Percentiles rank a stretch among this genome's conserved stretches.
These are phyloP conservation scores for Biscogniauxia sp. DNA, from an alignment of 2,329 filamentous ascomycete species.

Conservation along the genomic window DNA sequence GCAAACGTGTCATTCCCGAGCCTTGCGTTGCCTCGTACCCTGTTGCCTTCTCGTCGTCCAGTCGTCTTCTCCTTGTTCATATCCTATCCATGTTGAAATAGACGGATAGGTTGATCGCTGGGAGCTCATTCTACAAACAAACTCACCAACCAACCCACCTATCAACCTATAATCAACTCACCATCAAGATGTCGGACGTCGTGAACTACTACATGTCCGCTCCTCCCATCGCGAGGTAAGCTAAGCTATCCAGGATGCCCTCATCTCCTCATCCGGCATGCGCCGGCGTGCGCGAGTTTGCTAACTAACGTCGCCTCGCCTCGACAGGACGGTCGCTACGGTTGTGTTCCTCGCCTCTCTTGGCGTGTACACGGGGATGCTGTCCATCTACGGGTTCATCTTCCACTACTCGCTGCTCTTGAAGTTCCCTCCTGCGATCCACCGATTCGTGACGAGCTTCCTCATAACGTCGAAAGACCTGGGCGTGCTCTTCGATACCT, in stretches of 20 bases:
- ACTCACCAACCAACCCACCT: too few relatives aligned
- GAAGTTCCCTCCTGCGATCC: conserved; percentile 48
- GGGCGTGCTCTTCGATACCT: conserved; percentile 68
- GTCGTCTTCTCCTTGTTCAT: neutral
- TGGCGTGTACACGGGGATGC: conserved; percentile 55
- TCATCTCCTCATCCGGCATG: neutral
- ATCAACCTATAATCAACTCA: too few relatives aligned
- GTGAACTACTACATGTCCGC: conserved; percentile 39
- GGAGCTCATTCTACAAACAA: neutral
- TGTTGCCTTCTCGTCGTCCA: too few relatives aligned
- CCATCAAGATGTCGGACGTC: conserved; percentile 38
- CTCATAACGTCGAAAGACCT: conserved; percentile 40
- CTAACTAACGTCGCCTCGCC: conserved; percentile 21
- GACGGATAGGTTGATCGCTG: too few relatives aligned
- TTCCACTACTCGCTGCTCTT: conserved; percentile 55
- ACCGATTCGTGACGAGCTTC: conserved; percentile 44
- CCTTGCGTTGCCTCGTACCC: conserved; percentile 7
- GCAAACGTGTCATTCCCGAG: conserved; percentile 17
- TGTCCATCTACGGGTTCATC: conserved; percentile 50
- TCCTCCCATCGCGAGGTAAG: conserved; percentile 43
- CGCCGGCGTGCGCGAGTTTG: neutral
- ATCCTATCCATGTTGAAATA: neutral
- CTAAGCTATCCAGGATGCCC: neutral
- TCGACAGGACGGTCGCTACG: conserved; percentile 63
- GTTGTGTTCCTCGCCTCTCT: conserved; percentile 62